Conservation (phyloP, 2,329 filamentous ascomycete species). For the Moelleriella libera region DNA sequence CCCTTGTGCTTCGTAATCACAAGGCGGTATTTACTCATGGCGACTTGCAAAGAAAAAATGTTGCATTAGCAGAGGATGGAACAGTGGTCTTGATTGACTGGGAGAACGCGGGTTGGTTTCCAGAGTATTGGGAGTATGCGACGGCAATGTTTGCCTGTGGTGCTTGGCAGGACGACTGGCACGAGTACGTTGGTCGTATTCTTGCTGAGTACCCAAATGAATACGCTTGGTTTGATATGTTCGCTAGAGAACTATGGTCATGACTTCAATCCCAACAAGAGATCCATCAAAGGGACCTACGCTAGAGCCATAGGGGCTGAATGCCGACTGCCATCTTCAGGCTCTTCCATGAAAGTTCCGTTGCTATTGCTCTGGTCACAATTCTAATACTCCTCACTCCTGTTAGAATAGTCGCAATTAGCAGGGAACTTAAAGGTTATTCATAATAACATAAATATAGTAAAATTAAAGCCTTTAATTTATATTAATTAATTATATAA, state of each 20-base stretch:
- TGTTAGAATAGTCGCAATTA: no score
- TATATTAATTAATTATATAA: no score
- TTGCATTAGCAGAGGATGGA: background rate
- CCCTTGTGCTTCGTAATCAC: background rate
- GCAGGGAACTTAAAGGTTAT: no score
- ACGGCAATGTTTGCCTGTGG: background rate
- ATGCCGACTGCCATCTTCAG: no score
- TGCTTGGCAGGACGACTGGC: background rate
- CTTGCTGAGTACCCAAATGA: background rate
- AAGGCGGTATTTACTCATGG: slow-evolving; percentile 1
- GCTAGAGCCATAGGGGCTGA: no score
- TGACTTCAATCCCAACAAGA: no score
- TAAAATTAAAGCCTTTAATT: no score
- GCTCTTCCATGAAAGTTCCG: no score
- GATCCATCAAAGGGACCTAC: no score
- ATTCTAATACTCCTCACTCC: no score
- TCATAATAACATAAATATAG: no score
- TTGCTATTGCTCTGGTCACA: no score
- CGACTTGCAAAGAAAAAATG: slow-evolving; percentile 2
- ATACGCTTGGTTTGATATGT: background rate
- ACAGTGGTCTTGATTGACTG: slow-evolving; percentile 1
- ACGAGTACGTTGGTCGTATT: background rate
- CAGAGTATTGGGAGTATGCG: background rate
- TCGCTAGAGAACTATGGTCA: slow-evolving; percentile 1
- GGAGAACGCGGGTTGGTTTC: background rate